phyloP scores from a whole-genome alignment of 306 rosid genomes.

The Comarum palustre region DNA sequence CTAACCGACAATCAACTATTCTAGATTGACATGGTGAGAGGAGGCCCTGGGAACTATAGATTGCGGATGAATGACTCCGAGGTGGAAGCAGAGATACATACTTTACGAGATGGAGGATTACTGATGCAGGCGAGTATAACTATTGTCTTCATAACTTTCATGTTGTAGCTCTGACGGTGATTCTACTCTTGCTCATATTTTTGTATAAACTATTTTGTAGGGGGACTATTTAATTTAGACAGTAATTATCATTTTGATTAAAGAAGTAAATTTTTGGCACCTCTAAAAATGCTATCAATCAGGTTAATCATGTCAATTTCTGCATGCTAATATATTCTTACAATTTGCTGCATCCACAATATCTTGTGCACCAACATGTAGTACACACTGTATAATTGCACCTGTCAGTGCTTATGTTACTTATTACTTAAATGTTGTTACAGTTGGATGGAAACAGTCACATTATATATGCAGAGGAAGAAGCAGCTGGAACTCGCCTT shows the following conservation, averaged over 20 bases:
- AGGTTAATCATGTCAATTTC: not conserved
- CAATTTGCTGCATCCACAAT: not conserved
- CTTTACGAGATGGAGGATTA: constrained; percentile 97
- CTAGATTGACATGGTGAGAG: constrained; percentile 86
- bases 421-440: constrained; percentile 28
- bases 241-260: not conserved
- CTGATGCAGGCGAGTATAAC: constrained; percentile 89
- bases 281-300: not conserved
- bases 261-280: not conserved
- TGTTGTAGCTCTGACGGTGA: not conserved
- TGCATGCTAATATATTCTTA: not conserved
- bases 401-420: constrained; percentile 17
- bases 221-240: not conserved
- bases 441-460: constrained; percentile 99
- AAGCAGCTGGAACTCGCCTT: constrained; percentile 99
- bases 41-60: constrained; percentile 87
- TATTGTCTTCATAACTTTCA: constrained; percentile 23
- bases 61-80: constrained; percentile 73
- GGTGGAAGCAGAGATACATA: constrained; percentile 94
- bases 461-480: constrained; percentile 96
- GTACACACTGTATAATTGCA: not conserved
- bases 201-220: not conserved
- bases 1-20: constrained; percentile 26
- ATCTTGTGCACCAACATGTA: not conserved
- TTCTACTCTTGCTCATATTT: constrained; percentile 12